Evolutionary conservation across 306 rosid species (phyloP).

Genomic region (Sindora glabra): DNA sequence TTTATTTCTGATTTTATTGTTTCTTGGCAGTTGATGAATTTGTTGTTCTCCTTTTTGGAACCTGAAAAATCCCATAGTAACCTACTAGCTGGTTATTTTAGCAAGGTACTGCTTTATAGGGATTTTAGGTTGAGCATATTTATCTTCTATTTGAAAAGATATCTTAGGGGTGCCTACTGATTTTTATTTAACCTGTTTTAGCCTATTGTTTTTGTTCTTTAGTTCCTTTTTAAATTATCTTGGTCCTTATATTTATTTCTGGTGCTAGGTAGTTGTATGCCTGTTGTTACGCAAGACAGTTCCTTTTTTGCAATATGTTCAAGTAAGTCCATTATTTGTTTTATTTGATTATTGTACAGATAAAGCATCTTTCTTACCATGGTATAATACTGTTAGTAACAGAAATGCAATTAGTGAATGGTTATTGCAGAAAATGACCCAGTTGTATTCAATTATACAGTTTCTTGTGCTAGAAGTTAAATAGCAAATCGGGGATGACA

Average conservation of each 20-base stretch:
- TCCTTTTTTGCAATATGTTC: slow-evolving; percentile 84
- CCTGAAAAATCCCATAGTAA: slow-evolving; percentile 69
- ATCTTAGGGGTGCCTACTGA: background rate
- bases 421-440: slow-evolving; percentile 7
- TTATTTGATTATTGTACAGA: background rate
- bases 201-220: background rate
- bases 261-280: slow-evolving; percentile 89
- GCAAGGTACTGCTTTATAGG: slow-evolving; percentile 67
- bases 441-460: slow-evolving; percentile 18
- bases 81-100: slow-evolving; percentile 88
- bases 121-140: slow-evolving; percentile 4
- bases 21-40: slow-evolving; percentile 77
- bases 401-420: background rate
- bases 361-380: background rate
- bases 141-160: background rate
- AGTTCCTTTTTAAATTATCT: slow-evolving; percentile 4
- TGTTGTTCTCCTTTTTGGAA: slow-evolving; percentile 91
- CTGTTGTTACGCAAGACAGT: slow-evolving; percentile 92
- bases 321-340: slow-evolving; percentile 45
- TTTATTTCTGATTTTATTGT: slow-evolving; percentile 26
- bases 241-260: slow-evolving; percentile 14
- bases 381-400: background rate
- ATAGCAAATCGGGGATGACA: no score
- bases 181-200: background rate
- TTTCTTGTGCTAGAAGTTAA: no score